Evolutionary conservation across 1,284 basidiomycete genomes (phyloP).

Genomic region (Singerocomus inundabilis): DNA sequence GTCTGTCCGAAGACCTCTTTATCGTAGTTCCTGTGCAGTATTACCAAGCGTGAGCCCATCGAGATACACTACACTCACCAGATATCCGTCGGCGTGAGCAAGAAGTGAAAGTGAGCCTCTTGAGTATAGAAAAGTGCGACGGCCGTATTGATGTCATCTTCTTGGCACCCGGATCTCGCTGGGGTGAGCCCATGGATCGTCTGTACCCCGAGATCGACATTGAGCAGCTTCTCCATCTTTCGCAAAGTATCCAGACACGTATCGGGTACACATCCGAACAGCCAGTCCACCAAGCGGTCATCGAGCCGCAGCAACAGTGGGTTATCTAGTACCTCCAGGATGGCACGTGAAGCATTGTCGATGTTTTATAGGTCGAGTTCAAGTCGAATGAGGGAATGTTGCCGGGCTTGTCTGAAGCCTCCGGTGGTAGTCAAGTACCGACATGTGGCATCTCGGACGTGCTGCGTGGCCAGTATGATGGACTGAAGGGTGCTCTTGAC

Average conservation of each 20-base stretch:
- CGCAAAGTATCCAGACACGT: conserved; percentile 1
- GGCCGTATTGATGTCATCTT: not conserved
- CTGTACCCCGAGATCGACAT: not conserved
- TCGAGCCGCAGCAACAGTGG: not conserved
- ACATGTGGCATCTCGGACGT: not conserved
- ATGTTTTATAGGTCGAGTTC: conserved; percentile 7
- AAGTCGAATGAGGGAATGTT: conserved; percentile 7
- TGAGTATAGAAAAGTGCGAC: conserved; percentile 1
- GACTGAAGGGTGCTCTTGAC: not conserved
- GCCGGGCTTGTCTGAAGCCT: not conserved
- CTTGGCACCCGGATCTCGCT: not conserved
- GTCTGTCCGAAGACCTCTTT: not conserved
- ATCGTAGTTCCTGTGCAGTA: conserved; percentile 4
- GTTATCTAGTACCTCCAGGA: not conserved
- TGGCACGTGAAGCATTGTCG: not conserved
- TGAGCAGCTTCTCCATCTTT: not conserved
- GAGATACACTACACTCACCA: conserved; percentile 5
- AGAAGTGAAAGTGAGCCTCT: conserved; percentile 7
- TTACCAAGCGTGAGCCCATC: not conserved
- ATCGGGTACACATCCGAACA: not conserved
- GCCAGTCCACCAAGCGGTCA: conserved; percentile 1
- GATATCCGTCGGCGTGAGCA: conserved; percentile 6
- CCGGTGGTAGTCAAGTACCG: conserved; percentile 4
- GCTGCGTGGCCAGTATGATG: not conserved
- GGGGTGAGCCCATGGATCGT: not conserved